These are phyloP conservation scores for Fusarium sp. DNA, from an alignment of 2,329 filamentous ascomycete genomes.

Conservation along the genomic window DNA sequence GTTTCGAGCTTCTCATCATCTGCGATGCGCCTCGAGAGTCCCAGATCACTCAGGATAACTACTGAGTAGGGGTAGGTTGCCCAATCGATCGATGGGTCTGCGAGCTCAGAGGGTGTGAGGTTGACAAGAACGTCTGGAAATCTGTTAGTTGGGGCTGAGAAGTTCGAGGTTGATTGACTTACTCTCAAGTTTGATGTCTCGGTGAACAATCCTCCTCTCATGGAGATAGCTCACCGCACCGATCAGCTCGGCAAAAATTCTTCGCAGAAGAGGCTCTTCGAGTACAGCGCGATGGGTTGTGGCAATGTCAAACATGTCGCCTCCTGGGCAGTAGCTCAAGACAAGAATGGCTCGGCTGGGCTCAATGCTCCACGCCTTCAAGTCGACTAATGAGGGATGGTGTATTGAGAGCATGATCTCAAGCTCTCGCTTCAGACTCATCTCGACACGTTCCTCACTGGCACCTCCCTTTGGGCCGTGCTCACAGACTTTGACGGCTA, in stretches of 20 bases:
- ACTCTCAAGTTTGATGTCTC: constrained; percentile 98
- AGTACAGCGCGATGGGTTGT: constrained; percentile 77
- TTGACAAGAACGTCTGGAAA: constrained; percentile 88
- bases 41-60: constrained; percentile 90
- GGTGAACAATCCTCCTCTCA: constrained; percentile 86
- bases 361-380: constrained; percentile 92
- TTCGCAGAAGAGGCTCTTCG: constrained; percentile 75
- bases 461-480: constrained; percentile 94
- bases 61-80: constrained; percentile 82
- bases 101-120: constrained; percentile 75
- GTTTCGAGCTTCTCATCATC: constrained; percentile 92
- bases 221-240: constrained; percentile 89
- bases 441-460: constrained; percentile 91
- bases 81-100: constrained; percentile 75
- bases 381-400: constrained; percentile 89
- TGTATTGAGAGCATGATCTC: constrained; percentile 91
- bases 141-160: constrained; percentile 11
- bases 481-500: constrained; percentile 95
- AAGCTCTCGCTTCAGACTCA: constrained; percentile 92
- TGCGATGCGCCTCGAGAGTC: constrained; percentile 86
- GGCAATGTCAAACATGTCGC: constrained; percentile 94
- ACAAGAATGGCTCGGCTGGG: constrained; percentile 85
- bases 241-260: constrained; percentile 91
- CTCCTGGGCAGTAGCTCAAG: constrained; percentile 91
- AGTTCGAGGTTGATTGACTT: constrained; percentile 54